Evolutionary conservation across 805 yeast species (phyloP).

Genomic region (Lachancea sp.): DNA sequence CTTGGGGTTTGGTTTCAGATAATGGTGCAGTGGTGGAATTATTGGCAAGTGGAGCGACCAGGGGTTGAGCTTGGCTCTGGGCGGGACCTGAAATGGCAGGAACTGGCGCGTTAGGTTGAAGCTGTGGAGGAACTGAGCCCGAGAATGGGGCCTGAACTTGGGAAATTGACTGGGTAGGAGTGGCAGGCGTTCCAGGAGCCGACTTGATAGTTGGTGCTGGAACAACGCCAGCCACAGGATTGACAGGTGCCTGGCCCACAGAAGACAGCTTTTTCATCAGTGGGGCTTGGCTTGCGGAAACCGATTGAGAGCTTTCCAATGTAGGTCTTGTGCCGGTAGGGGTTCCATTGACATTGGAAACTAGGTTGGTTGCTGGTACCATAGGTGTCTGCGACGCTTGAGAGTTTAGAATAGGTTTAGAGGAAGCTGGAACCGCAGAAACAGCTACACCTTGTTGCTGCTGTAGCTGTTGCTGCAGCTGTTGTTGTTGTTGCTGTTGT

Average conservation of each 20-base stretch:
- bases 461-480: background rate
- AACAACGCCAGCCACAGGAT: background rate
- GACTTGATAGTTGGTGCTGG: constrained; percentile 4
- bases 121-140: constrained; percentile 12
- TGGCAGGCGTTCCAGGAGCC: constrained; percentile 11
- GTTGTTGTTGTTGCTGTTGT: constrained; percentile 7
- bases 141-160: constrained; percentile 4
- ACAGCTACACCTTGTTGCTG: constrained; percentile 12
- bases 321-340: constrained; percentile 13
- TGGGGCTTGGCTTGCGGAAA: constrained; percentile 9
- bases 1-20: constrained; percentile 23
- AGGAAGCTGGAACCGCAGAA: constrained; percentile 10
- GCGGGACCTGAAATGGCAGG: background rate
- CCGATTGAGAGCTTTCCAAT: constrained; percentile 9
- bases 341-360: constrained; percentile 5
- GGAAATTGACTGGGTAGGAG: background rate
- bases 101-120: constrained; percentile 6
- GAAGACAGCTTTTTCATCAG: constrained; percentile 7
- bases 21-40: constrained; percentile 25
- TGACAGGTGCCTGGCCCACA: constrained; percentile 4
- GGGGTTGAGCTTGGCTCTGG: constrained; percentile 7
- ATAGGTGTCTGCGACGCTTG: constrained; percentile 3
- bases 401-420: constrained; percentile 5
- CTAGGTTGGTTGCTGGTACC: constrained; percentile 2
- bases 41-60: constrained; percentile 21